Percentiles rank a stretch among this genome's conserved stretches.
phyloP scores from a whole-genome alignment of 1,284 basidiomycete species.

The Vanrija pseudolonga region DNA sequence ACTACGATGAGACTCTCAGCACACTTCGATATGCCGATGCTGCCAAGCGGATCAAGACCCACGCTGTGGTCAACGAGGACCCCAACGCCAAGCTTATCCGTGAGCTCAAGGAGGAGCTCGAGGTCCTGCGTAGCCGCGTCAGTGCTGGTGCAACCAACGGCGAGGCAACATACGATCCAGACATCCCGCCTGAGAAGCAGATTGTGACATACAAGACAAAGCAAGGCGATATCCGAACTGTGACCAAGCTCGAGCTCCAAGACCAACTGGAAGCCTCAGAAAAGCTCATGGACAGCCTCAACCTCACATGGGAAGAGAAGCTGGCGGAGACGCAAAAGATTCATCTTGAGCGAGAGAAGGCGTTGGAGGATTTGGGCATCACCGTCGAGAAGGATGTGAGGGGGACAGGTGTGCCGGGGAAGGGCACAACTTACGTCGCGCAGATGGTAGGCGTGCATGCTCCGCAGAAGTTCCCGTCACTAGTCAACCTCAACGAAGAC shows the following conservation, averaged over 20 bases:
- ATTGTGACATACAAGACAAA: conserved; percentile 92
- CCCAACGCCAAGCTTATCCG: conserved; percentile 93
- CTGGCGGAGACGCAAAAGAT: conserved; percentile 79
- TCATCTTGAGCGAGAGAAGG: conserved; percentile 93
- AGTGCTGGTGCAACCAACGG: conserved; percentile 54
- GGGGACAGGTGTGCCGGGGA: background rate
- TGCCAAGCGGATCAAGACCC: conserved; percentile 99
- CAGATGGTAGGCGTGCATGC: conserved; percentile 68
- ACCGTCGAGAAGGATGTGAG: conserved; percentile 84
- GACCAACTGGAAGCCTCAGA: conserved; percentile 1
- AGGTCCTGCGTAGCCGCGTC: conserved; percentile 51
- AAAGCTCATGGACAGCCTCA: conserved; percentile 68
- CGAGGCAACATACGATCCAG: conserved; percentile 81
- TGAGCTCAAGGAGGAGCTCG: conserved; percentile 96
- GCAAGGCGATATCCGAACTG: conserved; percentile 88
- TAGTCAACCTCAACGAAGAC: conserved; percentile 89
- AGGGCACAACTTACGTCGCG: background rate
- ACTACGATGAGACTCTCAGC: conserved; percentile 49
- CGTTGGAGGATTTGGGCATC: conserved; percentile 94
- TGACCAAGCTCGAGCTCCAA: conserved; percentile 58
- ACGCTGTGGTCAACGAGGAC: conserved; percentile 98
- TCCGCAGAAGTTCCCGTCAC: conserved; percentile 97
- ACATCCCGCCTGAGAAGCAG: conserved; percentile 88
- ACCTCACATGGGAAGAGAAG: conserved; percentile 98
- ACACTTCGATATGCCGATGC: conserved; percentile 82